Evolutionary conservation across 768 basidiomycete genomes (phyloP), one percentile per base, ranked within the genome.

Genomic region (Phlebiopsis flavidoalba): DNA sequence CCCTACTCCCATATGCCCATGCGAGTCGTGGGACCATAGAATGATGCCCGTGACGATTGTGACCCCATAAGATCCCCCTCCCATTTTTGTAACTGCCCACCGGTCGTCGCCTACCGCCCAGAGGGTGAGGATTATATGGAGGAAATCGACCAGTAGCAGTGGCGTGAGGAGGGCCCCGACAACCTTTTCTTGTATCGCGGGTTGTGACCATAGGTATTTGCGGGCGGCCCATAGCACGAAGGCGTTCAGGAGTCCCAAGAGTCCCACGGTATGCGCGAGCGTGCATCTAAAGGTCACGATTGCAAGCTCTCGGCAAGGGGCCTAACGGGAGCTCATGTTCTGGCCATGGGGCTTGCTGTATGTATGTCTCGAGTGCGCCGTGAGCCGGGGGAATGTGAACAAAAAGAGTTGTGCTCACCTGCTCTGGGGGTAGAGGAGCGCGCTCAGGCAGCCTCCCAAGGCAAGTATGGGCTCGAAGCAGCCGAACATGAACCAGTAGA

Each of bases 301-400:
- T 12, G 89, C 85, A 0, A n/a, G 89, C 89, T 36, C 68, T 78
- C 1, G 86, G 83, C 17, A 89, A 76, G 35, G 67, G 74, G 36
- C 73, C 66, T 15, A 83, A 81, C 37, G 87, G 83, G 6, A 75
- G 68, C 46, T 64, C 73, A 59, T 74, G 72, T 22, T 71, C 53
- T 22, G 84, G 79, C 89, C 89, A 91, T 24, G 89, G 88, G 1
- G 89, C 89, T 72, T 91, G 89, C 49, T 79, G 72, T 67, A 90
- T 87, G 64, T 91, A 85, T 3, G 84, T 81, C 89, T 92, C 58
- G 55, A 22, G 46, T 12, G 15, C 22, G 19, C 24, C 2, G 50
- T 65, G 5, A 63, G 50, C 2, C 31, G 21, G 21, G 40, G 40
- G 40, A 43, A 43, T 43, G 17, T 8, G 6, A 31, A 37, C 8